Conservation (phyloP, 495 filamentous ascomycete species). For the Penicillium steckii region DNA sequence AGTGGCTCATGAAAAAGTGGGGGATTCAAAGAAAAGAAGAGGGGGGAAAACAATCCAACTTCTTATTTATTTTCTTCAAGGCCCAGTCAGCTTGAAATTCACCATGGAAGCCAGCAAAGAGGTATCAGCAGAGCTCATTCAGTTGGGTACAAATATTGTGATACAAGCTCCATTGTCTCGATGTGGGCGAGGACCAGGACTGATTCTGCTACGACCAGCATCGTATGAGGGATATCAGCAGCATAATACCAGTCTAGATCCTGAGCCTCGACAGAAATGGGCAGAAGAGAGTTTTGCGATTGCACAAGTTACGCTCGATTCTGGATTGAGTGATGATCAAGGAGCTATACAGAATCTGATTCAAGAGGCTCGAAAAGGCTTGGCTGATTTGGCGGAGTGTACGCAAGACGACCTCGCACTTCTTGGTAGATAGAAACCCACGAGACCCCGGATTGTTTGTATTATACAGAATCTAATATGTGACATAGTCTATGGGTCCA, state of each 20-base stretch:
- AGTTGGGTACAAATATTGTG: slow-evolving; percentile 6
- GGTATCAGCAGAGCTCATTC: slow-evolving; percentile 8
- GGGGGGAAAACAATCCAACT: too few species aligned
- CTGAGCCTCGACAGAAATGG: slow-evolving; percentile 38
- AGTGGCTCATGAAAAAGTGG: too few species aligned
- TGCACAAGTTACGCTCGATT: slow-evolving; percentile 24
- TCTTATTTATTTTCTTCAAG: too few species aligned
- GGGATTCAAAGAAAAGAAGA: too few species aligned
- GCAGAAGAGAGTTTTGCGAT: slow-evolving; percentile 41
- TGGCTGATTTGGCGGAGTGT: slow-evolving; percentile 17
- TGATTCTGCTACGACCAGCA: slow-evolving; percentile 43
- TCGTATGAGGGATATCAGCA: slow-evolving; percentile 19
- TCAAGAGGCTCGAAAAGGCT: slow-evolving; percentile 10
- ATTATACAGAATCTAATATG: not conserved
- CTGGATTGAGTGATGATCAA: slow-evolving; percentile 5
- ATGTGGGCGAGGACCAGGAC: slow-evolving; percentile 52
- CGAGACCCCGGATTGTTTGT: too few species aligned
- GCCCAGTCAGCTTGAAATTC: too few species aligned
- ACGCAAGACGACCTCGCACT: slow-evolving; percentile 16
- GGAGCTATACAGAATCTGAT: slow-evolving; percentile 7
- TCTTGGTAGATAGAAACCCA: slow-evolving; percentile 11
- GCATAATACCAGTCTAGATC: slow-evolving; percentile 28
- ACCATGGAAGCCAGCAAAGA: not conserved
- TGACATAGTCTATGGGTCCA: slow-evolving; percentile 25
- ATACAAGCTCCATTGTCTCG: slow-evolving; percentile 57